phyloP scores from a whole-genome alignment of 2,329 filamentous ascomycete genomes.

The Ampelomyces quisqualis region DNA sequence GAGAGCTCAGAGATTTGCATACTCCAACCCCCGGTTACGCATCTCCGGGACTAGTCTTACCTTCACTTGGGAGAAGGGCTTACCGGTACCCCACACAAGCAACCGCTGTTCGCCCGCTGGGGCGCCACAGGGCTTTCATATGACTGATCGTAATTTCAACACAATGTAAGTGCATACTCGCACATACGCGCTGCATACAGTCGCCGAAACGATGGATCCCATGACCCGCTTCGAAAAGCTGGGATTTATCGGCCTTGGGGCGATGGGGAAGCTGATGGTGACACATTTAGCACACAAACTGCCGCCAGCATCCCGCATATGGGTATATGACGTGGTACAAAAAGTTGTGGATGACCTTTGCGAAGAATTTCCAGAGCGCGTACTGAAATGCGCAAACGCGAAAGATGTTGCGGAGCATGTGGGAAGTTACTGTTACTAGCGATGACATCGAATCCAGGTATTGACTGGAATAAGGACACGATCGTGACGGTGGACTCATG shows the following conservation, averaged over 20 bases:
- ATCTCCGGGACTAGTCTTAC: no score
- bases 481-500: conserved; percentile 56
- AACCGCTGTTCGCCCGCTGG: neutral
- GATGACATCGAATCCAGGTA: no score
- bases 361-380: conserved; percentile 42
- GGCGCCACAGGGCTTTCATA: no score
- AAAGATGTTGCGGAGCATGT: conserved; percentile 54
- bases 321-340: conserved; percentile 53
- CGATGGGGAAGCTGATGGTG: conserved; percentile 58
- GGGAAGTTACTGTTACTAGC: conserved; percentile 38
- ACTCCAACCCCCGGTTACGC: neutral
- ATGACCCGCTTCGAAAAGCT: conserved; percentile 31
- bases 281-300: conserved; percentile 53
- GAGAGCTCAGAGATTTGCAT: neutral
- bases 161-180: no score
- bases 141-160: no score
- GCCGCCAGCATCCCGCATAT: conserved; percentile 46
- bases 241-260: conserved; percentile 56
- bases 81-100: neutral
- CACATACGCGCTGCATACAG: neutral
- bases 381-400: conserved; percentile 46
- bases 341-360: conserved; percentile 48
- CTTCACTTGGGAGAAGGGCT: no score
- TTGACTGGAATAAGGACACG: no score
- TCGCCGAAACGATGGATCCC: conserved; percentile 21